phyloP scores from a whole-genome alignment of 495 filamentous ascomycete species.

The Acidomyces sp. region DNA sequence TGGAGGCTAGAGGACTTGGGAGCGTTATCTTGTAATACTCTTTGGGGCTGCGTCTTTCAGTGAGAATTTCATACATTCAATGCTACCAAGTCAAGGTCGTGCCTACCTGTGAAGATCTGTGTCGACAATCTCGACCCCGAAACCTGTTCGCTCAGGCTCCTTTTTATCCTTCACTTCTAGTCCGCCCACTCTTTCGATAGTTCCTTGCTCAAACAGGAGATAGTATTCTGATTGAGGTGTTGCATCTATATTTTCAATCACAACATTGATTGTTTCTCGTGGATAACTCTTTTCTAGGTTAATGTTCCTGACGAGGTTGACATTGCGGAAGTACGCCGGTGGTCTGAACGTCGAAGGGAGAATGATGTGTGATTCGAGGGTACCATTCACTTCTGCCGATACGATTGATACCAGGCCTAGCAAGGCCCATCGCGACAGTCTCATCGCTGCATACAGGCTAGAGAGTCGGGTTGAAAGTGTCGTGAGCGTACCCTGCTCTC shows the following conservation, averaged over 20 bases:
- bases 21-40: conserved; percentile 79
- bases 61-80: no score
- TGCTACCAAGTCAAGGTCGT: no score
- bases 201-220: conserved; percentile 62
- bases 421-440: conserved; percentile 13
- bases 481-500: no score
- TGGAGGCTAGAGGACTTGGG: conserved; percentile 57
- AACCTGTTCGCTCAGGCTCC: conserved; percentile 48
- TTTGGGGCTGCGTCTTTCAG: conserved; percentile 52
- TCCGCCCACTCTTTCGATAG: conserved; percentile 63
- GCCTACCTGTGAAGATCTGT: conserved; percentile 49
- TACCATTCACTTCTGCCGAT: conserved; percentile 31
- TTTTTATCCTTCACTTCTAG: conserved; percentile 89
- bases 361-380: conserved; percentile 35
- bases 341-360: conserved; percentile 68
- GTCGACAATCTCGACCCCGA: conserved; percentile 53
- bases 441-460: conserved; percentile 13
- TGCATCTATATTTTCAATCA: conserved; percentile 75
- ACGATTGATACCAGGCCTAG: conserved; percentile 20
- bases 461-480: no score
- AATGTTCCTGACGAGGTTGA: conserved; percentile 75
- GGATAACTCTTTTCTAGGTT: conserved; percentile 87
- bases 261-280: conserved; percentile 80
- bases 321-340: conserved; percentile 79
- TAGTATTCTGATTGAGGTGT: conserved; percentile 78